Conservation (phyloP, 1,139 yeast genomes). For the Saccharomyces hybrid region DNA sequence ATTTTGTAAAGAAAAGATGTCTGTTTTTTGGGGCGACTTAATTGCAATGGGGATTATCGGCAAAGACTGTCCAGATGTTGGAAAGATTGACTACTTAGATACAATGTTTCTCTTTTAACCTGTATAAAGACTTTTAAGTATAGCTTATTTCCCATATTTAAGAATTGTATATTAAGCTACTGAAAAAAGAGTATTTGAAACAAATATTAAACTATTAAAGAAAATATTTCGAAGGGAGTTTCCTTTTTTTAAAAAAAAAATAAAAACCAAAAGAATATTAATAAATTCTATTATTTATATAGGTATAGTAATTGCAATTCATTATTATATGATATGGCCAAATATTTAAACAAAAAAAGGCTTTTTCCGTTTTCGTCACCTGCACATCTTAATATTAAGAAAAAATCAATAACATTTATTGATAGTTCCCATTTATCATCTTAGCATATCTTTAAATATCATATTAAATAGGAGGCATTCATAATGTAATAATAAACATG, state of each 20-base stretch:
- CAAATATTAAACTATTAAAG: neutral
- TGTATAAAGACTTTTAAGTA: neutral
- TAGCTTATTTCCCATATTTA: too few relatives aligned
- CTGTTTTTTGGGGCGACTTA: slow-evolving; percentile 67
- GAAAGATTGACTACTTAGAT: neutral
- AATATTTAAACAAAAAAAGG: neutral
- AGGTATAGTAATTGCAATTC: neutral
- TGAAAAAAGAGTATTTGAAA: neutral
- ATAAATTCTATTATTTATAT: neutral
- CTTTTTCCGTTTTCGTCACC: too few relatives aligned
- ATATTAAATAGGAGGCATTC: neutral
- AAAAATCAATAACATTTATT: neutral
- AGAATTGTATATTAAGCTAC: too few relatives aligned
- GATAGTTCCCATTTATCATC: neutral
- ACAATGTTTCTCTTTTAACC: neutral
- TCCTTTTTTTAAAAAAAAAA: too few relatives aligned
- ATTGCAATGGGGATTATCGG: slow-evolving; percentile 53
- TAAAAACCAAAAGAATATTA: neutral
- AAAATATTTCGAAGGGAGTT: neutral
- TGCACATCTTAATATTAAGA: neutral
- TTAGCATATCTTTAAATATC: neutral
- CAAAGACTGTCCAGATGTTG: slow-evolving; percentile 24
- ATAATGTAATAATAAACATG: neutral
- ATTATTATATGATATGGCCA: neutral
- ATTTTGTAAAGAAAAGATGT: slow-evolving; percentile 68